Evolutionary conservation across 1,284 basidiomycete species (phyloP).

Genomic region (Blastosporella zonata): DNA sequence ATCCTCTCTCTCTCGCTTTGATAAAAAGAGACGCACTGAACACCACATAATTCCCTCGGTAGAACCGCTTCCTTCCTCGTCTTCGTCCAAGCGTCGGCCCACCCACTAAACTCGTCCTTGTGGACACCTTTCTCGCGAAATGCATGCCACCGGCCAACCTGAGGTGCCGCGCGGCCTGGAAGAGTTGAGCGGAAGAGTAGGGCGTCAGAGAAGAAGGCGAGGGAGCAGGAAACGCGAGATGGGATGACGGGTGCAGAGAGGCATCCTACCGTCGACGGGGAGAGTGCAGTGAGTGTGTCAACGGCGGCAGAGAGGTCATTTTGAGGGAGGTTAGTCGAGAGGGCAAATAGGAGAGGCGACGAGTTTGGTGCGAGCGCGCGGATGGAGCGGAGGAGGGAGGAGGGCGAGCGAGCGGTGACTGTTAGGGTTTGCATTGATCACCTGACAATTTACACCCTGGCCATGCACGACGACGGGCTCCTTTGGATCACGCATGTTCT

Average conservation of each 20-base stretch:
- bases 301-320: background rate
- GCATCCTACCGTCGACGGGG: conserved; percentile 51
- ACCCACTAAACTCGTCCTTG: conserved; percentile 33
- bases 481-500: background rate
- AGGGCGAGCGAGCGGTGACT: conserved; percentile 28
- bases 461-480: background rate
- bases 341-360: conserved; percentile 47
- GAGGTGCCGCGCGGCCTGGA: conserved; percentile 49
- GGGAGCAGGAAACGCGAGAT: conserved; percentile 45
- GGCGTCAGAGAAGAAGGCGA: conserved; percentile 44
- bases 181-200: conserved; percentile 58
- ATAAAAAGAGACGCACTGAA: conserved; percentile 32
- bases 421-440: conserved; percentile 11
- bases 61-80: conserved; percentile 26
- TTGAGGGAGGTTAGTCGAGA: conserved; percentile 41
- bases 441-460: background rate
- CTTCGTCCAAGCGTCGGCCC: conserved; percentile 51
- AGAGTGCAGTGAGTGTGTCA: conserved; percentile 21
- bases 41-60: conserved; percentile 34
- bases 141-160: conserved; percentile 69
- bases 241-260: conserved; percentile 45
- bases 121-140: conserved; percentile 34
- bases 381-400: conserved; percentile 36
- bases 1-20: no score
- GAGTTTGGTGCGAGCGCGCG: conserved; percentile 25